Evolutionary conservation across 179 eudicot species (phyloP).

Genomic region (Beta corolliflora): DNA sequence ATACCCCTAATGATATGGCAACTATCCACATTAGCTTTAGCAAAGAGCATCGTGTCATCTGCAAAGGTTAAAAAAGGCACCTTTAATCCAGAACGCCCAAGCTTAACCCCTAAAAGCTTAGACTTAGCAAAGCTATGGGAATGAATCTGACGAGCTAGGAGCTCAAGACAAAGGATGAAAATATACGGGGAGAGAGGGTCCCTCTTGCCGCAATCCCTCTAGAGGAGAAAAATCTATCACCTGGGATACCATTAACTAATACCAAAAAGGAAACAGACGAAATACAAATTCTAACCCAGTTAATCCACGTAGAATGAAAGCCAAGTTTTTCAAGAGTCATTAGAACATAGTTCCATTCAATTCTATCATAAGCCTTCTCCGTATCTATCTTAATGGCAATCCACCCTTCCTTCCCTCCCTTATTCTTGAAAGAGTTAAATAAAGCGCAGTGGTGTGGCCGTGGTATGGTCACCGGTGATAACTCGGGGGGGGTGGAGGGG

Average conservation of each 20-base stretch:
- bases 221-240: background rate
- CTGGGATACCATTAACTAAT: background rate
- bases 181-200: background rate
- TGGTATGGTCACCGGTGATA: too few species aligned
- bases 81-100: too few species aligned
- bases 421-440: background rate
- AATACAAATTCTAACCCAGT: background rate
- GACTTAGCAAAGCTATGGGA: too few species aligned
- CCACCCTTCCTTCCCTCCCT: background rate
- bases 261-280: background rate
- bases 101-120: background rate
- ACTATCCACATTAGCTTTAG: too few species aligned
- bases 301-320: background rate
- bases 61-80: background rate
- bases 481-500: too few species aligned
- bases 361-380: too few species aligned
- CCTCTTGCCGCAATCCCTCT: background rate
- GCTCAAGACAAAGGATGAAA: background rate
- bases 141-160: background rate
- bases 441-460: too few species aligned
- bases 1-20: background rate
- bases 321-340: background rate
- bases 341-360: background rate
- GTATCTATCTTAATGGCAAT: background rate
- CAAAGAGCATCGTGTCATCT: background rate